These are phyloP conservation scores for Aspergillus sclerotiicarbonarius DNA, from an alignment of 495 filamentous ascomycete genomes.

Conservation along the genomic window DNA sequence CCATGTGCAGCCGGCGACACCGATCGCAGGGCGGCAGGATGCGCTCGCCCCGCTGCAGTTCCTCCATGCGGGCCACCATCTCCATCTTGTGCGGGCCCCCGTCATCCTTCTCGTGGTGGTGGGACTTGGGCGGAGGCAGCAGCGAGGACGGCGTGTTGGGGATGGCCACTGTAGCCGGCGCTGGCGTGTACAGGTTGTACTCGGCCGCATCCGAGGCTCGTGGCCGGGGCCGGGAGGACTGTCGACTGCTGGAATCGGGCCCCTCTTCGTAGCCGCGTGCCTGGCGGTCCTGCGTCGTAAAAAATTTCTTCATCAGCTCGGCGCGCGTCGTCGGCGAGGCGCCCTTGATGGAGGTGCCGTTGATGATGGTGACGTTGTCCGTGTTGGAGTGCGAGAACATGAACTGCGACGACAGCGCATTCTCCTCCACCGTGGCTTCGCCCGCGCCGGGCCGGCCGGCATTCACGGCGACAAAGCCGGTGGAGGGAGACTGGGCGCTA, in stretches of 20 bases:
- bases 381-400: slow-evolving; percentile 45
- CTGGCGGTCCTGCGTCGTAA: slow-evolving; percentile 53
- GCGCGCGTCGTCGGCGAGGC: slow-evolving; percentile 52
- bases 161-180: slow-evolving; percentile 48
- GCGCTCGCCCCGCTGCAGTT: slow-evolving; percentile 65
- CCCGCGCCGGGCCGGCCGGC: slow-evolving; percentile 30
- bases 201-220: slow-evolving; percentile 39
- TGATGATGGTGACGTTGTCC: slow-evolving; percentile 49
- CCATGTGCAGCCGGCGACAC: slow-evolving; percentile 74
- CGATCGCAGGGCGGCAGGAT: slow-evolving; percentile 80
- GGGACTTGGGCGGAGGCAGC: slow-evolving; percentile 49
- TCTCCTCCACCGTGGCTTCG: slow-evolving; percentile 34
- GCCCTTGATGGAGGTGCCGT: slow-evolving; percentile 49
- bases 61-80: slow-evolving; percentile 74
- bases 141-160: slow-evolving; percentile 51
- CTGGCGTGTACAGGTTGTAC: slow-evolving; percentile 37
- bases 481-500: slow-evolving; percentile 40
- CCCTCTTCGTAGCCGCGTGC: slow-evolving; percentile 37
- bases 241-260: slow-evolving; percentile 24
- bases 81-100: slow-evolving; percentile 61
- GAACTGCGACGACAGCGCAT: slow-evolving; percentile 36
- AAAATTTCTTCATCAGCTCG: slow-evolving; percentile 57
- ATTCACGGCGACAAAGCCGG: slow-evolving; percentile 62
- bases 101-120: slow-evolving; percentile 54
- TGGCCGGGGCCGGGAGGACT: slow-evolving; percentile 32